These are phyloP conservation scores for Magnaporthiopsis incrustans DNA, from an alignment of 2,329 filamentous ascomycete species.

Conservation along the genomic window DNA sequence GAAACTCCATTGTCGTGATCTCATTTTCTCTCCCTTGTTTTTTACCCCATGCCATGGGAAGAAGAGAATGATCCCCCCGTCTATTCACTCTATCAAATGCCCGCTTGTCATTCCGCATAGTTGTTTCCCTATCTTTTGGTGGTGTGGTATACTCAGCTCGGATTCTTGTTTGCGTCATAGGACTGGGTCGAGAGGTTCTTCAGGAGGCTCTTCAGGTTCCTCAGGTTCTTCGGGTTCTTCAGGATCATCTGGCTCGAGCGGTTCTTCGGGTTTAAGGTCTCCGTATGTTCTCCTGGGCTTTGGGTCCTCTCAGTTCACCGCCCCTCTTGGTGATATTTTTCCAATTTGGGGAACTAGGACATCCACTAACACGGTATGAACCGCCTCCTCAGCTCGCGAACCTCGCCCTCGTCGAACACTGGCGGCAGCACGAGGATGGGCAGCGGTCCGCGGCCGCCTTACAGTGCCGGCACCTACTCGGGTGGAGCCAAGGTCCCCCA, in stretches of 20 bases:
- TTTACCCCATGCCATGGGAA: neutral
- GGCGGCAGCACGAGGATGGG: conserved; percentile 50
- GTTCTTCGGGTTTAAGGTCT: neutral
- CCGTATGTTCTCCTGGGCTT: conserved; percentile 9
- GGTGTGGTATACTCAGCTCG: neutral
- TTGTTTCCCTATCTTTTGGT: neutral
- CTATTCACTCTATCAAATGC: neutral
- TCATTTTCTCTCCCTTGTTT: neutral
- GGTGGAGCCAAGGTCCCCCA: conserved; percentile 59
- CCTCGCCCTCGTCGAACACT: conserved; percentile 25
- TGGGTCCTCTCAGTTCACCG: conserved; percentile 2
- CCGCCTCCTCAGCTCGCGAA: neutral
- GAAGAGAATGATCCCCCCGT: neutral
- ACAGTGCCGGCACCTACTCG: conserved; percentile 56
- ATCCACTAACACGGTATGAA: neutral
- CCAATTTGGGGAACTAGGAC: conserved; percentile 5
- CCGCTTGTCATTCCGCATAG: neutral
- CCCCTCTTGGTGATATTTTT: conserved; percentile 6
- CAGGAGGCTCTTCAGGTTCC: conserved; percentile 9
- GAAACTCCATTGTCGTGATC: neutral
- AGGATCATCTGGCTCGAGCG: conserved; percentile 9
- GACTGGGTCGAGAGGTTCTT: neutral
- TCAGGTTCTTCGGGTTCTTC: conserved; percentile 16
- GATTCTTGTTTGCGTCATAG: neutral
- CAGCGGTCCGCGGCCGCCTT: conserved; percentile 47